Evolutionary conservation across 2,329 filamentous ascomycete species (phyloP), one percentile per base, ranked within the genome.

Genomic region (Fusarium bactridioides): DNA sequence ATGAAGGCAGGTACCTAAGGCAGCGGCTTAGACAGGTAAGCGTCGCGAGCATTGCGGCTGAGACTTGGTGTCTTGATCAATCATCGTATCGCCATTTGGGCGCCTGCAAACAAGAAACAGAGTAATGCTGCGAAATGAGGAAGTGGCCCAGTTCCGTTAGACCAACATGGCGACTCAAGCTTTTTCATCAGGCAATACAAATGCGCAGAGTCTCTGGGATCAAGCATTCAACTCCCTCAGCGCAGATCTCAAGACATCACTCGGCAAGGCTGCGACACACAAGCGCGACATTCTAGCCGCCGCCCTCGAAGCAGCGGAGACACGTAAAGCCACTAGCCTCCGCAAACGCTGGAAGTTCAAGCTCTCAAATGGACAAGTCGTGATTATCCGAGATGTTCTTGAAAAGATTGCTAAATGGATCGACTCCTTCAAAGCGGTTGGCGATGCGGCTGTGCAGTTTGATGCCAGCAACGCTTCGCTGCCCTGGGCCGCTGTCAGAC

Each of bases 301-400:
- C 12, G 57, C 25, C 1, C 15, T 60, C 6, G 23, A 60, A 21
- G 57, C 57, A 16, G 57, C 57, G 8, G 45, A 60, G 37, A 60
- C 21, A 10, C 50, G 25, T 11, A 41, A 37, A 58, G 33, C 35
- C 23, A 55, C 18, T 5, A 57, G 55, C 23, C 45, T 66, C 16
- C 38, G 56, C 4, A 68, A 57, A 15, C 56, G 55, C 6, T 70
- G 64, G 64, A 61, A 54, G 29, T 70, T 68, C 55, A 64, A 64
- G 41, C 51, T 51, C 27, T 35, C 43, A 4, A 61, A 61, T 25
- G 61, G 68, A 2, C 25, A 66, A 41, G 33, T 57, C 23, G 61
- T 70, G 1, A 29, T 55, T 10, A 18, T 69, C 2, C 65, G 68
- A 13, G 60, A 70, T 40, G 9, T 70, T 10, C 43, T 70, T 0